These are phyloP conservation scores for Ceratocystis destructans DNA, from an alignment of 2,329 filamentous ascomycete genomes.

Conservation along the genomic window DNA sequence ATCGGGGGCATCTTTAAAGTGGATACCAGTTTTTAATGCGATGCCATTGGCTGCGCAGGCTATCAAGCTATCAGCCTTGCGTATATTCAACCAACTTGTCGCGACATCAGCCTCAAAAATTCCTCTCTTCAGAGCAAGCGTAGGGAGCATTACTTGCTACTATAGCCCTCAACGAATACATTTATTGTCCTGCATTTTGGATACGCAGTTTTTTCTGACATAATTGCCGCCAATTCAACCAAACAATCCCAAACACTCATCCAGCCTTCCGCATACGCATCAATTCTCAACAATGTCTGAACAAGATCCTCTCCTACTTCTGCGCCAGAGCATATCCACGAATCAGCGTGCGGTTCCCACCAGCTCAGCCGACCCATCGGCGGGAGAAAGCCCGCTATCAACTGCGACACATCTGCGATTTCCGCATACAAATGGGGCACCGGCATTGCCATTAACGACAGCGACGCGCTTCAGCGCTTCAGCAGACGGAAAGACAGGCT, in stretches of 20 bases:
- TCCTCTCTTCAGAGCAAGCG: not conserved
- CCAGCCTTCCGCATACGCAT: not conserved
- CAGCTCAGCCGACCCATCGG: constrained; percentile 50
- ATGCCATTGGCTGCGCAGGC: not conserved
- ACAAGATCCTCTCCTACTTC: constrained; percentile 65
- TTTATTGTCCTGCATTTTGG: not conserved
- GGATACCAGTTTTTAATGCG: not conserved
- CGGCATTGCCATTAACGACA: constrained; percentile 53
- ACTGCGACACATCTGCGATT: constrained; percentile 70
- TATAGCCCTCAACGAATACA: not conserved
- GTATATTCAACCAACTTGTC: not conserved
- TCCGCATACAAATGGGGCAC: constrained; percentile 35
- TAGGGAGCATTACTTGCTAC: not conserved
- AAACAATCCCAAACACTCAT: not conserved
- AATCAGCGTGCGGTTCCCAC: constrained; percentile 58
- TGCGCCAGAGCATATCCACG: constrained; percentile 69
- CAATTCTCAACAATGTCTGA: constrained; percentile 30
- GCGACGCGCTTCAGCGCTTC: constrained; percentile 72
- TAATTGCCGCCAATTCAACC: not conserved
- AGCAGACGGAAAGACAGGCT: constrained; percentile 40
- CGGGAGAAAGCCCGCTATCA: constrained; percentile 51
- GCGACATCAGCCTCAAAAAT: constrained; percentile 1
- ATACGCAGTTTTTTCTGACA: too few relatives aligned
- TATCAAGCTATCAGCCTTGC: constrained; percentile 7
- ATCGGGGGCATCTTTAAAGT: constrained; percentile 12